Base-by-base conservation (phyloP, 768 basidiomycete species). In the Collybia mongolica region DNA sequence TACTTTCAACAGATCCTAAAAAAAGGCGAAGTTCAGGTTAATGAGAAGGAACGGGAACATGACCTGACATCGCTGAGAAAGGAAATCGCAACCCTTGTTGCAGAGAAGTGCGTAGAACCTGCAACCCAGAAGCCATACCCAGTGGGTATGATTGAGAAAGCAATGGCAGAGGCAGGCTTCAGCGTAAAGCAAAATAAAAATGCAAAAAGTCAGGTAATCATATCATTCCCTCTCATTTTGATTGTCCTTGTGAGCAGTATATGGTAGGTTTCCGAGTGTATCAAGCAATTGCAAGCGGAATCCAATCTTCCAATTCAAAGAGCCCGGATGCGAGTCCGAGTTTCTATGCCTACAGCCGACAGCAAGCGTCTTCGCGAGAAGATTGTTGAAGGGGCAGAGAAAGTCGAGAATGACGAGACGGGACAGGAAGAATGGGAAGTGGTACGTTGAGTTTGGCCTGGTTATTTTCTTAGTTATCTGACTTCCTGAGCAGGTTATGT, bases 21-120 rank as follows among this genome's bases (percentile, higher is more conserved):
- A 66, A 96, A 97, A 69, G 97, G 97, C 17, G 97, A 99, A 64
- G 73, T 99, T 2, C 97, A 99, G 73, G 90, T 98, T 24, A 90
- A 91, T 35, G 96, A 98, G 63, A 97, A 98, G 65, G 97, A 99
- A 63, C 84, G 97, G 19, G 88, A 93, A 46, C 93, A 97, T 55
- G 90, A 96, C 60, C 79, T 97, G 5, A 72, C 82, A 11, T 81
- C 93, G 2, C 65, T 98, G 39, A 84, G 91, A 47, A 79, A 72
- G 57, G 97, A 98, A 67, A 97, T 98, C 43, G 93, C 93, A 4
- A 96, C 92, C 0, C 81, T 94, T 35, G 92, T 99, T 2, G 88
- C 95, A 5, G 92, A 95, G 71, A 95, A 96, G 73, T 95, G 90
- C 52, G 95, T 98, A 19, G 95, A 98, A 61, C 97, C 97, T 1